phyloP scores from a whole-genome alignment of 2,329 filamentous ascomycete genomes.

The Gyromitra esculenta region DNA sequence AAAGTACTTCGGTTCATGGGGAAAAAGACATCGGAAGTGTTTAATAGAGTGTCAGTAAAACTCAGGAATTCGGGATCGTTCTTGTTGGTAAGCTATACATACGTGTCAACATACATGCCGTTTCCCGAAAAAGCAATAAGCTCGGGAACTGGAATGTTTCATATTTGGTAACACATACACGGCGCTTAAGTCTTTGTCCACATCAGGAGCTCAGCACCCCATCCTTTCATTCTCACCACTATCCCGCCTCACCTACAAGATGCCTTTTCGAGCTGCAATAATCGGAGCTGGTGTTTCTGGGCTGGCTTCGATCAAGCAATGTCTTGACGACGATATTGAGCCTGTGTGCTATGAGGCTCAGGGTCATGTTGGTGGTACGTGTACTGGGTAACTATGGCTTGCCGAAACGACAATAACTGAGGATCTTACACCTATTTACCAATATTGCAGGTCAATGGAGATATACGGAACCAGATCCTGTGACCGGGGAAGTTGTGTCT shows the following conservation, averaged over 20 bases:
- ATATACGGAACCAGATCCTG: conserved; percentile 59
- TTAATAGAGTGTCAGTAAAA: too few species aligned
- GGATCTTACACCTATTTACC: neutral
- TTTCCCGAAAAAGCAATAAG: too few species aligned
- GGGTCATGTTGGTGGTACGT: conserved; percentile 58
- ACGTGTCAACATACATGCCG: too few species aligned
- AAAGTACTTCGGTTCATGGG: too few species aligned
- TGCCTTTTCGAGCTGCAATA: conserved; percentile 37
- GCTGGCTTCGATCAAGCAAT: conserved; percentile 61
- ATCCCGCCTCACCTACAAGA: neutral
- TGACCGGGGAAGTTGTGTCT: conserved; percentile 58
- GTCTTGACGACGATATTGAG: conserved; percentile 60
- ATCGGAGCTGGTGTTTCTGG: conserved; percentile 59
- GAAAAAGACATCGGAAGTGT: too few species aligned
- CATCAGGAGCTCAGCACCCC: neutral
- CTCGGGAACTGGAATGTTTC: too few species aligned
- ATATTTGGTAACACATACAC: neutral
- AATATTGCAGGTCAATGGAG: conserved; percentile 60
- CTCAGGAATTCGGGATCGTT: too few species aligned
- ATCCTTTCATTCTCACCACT: neutral
- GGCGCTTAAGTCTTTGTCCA: neutral
- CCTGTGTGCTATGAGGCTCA: conserved; percentile 61
- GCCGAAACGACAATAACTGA: neutral
- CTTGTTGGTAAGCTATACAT: too few species aligned
- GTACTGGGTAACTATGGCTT: neutral